Evolutionary conservation across 352 stramenopile species (phyloP), one percentile per base, ranked within the genome.

Genomic region (Phytopythium montanum): DNA sequence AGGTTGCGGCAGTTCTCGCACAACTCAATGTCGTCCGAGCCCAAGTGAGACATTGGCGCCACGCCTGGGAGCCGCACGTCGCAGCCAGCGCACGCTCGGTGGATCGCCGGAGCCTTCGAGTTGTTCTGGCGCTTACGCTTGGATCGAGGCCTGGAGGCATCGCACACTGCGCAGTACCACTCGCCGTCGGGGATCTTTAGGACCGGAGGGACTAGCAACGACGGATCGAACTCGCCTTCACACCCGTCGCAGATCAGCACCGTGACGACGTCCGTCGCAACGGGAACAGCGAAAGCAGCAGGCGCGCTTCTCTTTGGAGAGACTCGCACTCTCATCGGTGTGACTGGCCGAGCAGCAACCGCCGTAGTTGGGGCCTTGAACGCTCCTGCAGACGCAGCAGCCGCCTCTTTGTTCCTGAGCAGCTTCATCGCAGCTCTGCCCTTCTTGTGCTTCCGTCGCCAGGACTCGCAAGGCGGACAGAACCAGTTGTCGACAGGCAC

Each of bases 221-320:
- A 59, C 19, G 82, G 61, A 31, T 90, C 81, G 44, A 82, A 88
- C 34, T 90, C 80, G 41, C 73, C 70, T 48, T 89, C 81, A 44
- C 82, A 94, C 0, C 79, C 76, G 34, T 92, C 80, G 51, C 85
- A 92, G 38, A 91, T 70, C 29, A 93, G 59, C 23, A 90, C 41
- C 3, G 69, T 85, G 29, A 83, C 64, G 23, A 70, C 52, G 16
- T 59, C 33, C 34, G 25, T 19, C 18, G n/a, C 8, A 4, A 10
- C 5, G 1, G 61, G 10, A 18, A 45, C 33, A 21, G 34, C 26
- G 33, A 25, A 19, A 57, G 45, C 5, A 29, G 21, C 2, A 45
- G 33, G 3, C 0, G 10, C 18, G 3, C 9, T 9, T 19, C 5
- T 21, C 16, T 4, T 52, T 16, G 25, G 45, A 13, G 23, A 26